phyloP scores from a whole-genome alignment of 768 basidiomycete genomes.

The Ramaria rubella region DNA sequence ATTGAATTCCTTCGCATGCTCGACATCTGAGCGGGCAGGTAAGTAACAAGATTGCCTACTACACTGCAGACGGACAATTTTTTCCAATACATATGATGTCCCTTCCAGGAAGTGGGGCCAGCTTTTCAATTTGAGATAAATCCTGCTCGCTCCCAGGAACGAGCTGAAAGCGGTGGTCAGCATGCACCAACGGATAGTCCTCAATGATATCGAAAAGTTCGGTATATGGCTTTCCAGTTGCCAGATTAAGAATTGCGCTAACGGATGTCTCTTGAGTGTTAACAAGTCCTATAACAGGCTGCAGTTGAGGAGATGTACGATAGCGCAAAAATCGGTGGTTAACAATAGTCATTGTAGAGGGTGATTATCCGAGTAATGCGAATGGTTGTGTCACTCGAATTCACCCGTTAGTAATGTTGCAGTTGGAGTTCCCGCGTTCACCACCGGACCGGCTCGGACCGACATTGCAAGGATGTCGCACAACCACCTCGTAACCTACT shows the following conservation, averaged over 20 bases:
- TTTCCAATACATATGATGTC: slow-evolving; percentile 24
- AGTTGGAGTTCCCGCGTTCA: no score
- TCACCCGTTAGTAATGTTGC: no score
- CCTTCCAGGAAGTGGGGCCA: slow-evolving; percentile 20
- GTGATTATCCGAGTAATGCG: no score
- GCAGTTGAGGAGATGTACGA: background rate
- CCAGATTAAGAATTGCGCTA: background rate
- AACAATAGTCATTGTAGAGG: background rate
- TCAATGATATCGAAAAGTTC: slow-evolving; percentile 5
- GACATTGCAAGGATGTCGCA: no score
- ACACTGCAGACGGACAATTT: slow-evolving; percentile 22
- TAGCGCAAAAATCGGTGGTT: slow-evolving; percentile 6
- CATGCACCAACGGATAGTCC: background rate
- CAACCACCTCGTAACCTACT: no score
- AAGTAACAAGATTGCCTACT: slow-evolving; percentile 5
- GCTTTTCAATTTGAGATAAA: slow-evolving; percentile 16
- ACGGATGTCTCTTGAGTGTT: background rate
- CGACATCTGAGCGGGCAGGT: background rate
- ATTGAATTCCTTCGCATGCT: slow-evolving; percentile 5
- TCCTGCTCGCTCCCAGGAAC: slow-evolving; percentile 9
- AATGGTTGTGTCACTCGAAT: no score
- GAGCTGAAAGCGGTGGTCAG: background rate
- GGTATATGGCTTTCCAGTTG: background rate
- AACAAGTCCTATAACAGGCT: background rate
- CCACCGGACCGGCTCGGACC: no score